phyloP scores from a whole-genome alignment of 345 rosid species.

The Theobroma cacao region DNA sequence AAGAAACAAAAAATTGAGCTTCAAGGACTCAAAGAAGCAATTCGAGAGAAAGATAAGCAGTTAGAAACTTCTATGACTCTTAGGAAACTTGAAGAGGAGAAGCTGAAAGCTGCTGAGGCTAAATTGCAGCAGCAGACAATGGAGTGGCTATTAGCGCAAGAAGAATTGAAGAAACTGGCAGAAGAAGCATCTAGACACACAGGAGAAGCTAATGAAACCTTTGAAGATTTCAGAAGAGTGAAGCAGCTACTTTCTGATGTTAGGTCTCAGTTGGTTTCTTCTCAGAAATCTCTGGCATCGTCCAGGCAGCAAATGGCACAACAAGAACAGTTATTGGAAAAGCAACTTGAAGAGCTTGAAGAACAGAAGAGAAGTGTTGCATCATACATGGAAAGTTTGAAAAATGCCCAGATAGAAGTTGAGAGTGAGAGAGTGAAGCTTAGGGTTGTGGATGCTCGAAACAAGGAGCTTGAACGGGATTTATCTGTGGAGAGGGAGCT shows the following conservation, averaged over 20 bases:
- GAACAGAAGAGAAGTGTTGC: conserved; percentile 55
- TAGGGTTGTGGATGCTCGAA: conserved; percentile 62
- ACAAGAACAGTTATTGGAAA: conserved; percentile 48
- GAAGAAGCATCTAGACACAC: conserved; percentile 39
- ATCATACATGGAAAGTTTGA: conserved; percentile 62
- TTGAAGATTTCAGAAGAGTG: conserved; percentile 64
- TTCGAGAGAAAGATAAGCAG: conserved; percentile 64
- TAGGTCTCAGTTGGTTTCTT: conserved; percentile 66
- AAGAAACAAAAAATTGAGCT: conserved; percentile 64
- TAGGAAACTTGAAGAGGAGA: conserved; percentile 58
- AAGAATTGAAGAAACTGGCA: conserved; percentile 54
- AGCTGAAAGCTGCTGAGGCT: conserved; percentile 53
- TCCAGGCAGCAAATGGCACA: conserved; percentile 65
- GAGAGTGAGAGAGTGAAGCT: conserved; percentile 68
- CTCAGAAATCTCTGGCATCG: conserved; percentile 61
- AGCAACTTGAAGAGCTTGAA: conserved; percentile 55
- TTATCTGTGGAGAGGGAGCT: conserved; percentile 47
- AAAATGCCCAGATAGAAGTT: conserved; percentile 65
- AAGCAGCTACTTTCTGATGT: conserved; percentile 67
- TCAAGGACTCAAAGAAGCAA: conserved; percentile 42
- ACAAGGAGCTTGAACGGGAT: conserved; percentile 58
- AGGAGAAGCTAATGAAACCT: conserved; percentile 49
- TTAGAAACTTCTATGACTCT: conserved; percentile 38
- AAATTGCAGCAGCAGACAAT: conserved; percentile 63
- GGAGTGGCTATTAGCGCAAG: conserved; percentile 69